Evolutionary conservation across 345 rosid genomes (phyloP).

Genomic region (Aquilaria yunnanensis): DNA sequence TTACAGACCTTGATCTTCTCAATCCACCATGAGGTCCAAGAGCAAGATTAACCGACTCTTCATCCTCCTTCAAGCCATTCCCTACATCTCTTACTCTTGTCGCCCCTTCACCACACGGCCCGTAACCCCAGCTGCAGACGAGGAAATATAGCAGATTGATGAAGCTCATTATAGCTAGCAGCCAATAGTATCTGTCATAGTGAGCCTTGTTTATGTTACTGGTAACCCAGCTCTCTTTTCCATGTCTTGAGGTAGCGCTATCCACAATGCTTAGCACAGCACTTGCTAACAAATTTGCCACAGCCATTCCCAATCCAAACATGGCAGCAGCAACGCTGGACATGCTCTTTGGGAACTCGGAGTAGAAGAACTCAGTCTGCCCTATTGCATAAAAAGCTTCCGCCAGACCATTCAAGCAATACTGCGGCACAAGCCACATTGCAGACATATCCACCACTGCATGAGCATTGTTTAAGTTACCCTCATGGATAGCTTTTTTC

Average conservation of each 20-base stretch:
- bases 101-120: slow-evolving; percentile 40
- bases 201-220: slow-evolving; percentile 63
- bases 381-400: slow-evolving; percentile 70
- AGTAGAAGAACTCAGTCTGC: slow-evolving; percentile 70
- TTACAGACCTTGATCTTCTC: slow-evolving; percentile 3
- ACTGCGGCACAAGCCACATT: slow-evolving; percentile 71
- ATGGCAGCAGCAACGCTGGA: slow-evolving; percentile 63
- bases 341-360: slow-evolving; percentile 77
- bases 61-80: slow-evolving; percentile 32
- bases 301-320: slow-evolving; percentile 57
- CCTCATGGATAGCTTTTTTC: slow-evolving; percentile 48
- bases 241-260: slow-evolving; percentile 30
- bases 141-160: slow-evolving; percentile 55
- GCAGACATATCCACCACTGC: slow-evolving; percentile 57
- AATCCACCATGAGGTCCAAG: slow-evolving; percentile 10
- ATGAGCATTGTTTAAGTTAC: slow-evolving; percentile 30
- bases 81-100: slow-evolving; percentile 25
- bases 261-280: slow-evolving; percentile 37
- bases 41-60: slow-evolving; percentile 20
- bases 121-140: slow-evolving; percentile 70
- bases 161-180: slow-evolving; percentile 49
- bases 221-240: slow-evolving; percentile 64
- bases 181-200: slow-evolving; percentile 71
- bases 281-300: slow-evolving; percentile 58
- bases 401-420: slow-evolving; percentile 54